A percentile compares a stretch with the other conserved stretches of the same genome.
These are phyloP conservation scores for Kwoniella pini DNA, from an alignment of 768 basidiomycete species.

Conservation along the genomic window DNA sequence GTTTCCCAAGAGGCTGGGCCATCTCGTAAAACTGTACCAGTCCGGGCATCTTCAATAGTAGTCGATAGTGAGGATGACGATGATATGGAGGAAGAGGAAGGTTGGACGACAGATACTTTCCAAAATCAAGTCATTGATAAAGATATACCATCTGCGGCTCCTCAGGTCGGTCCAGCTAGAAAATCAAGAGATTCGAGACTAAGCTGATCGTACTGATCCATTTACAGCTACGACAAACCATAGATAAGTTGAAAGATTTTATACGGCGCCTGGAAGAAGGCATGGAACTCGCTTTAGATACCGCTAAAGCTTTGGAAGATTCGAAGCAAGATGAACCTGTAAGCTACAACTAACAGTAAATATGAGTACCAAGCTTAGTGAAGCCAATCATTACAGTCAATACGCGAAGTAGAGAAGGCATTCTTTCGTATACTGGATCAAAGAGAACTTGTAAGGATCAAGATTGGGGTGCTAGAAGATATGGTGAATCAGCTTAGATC, in stretches of 20 bases:
- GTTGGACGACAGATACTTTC: slow-evolving; percentile 41
- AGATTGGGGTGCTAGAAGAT: slow-evolving; percentile 20
- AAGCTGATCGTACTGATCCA: background rate
- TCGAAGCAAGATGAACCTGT: slow-evolving; percentile 25
- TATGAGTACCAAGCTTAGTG: no score
- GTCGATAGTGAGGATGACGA: slow-evolving; percentile 12
- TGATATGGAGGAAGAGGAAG: slow-evolving; percentile 23
- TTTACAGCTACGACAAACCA: slow-evolving; percentile 8
- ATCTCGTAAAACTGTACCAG: slow-evolving; percentile 1
- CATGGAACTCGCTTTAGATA: slow-evolving; percentile 24
- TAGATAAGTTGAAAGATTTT: slow-evolving; percentile 23
- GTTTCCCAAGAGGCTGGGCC: slow-evolving; percentile 14
- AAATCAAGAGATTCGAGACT: background rate
- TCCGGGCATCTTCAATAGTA: background rate
- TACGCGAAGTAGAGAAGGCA: slow-evolving; percentile 23
- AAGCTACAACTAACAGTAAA: no score
- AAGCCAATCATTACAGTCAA: no score
- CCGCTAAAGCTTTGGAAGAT: slow-evolving; percentile 33
- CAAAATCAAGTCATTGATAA: slow-evolving; percentile 13
- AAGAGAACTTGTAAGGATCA: slow-evolving; percentile 20
- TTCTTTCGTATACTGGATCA: slow-evolving; percentile 27
- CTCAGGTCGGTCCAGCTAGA: slow-evolving; percentile 10
- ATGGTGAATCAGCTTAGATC: slow-evolving; percentile 14
- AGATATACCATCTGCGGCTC: background rate
- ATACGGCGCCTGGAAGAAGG: slow-evolving; percentile 22